Evolutionary conservation across 1,139 yeast genomes (phyloP), one percentile per base, ranked within the genome.

Genomic region (Kurtzmaniella quercitrusa): DNA sequence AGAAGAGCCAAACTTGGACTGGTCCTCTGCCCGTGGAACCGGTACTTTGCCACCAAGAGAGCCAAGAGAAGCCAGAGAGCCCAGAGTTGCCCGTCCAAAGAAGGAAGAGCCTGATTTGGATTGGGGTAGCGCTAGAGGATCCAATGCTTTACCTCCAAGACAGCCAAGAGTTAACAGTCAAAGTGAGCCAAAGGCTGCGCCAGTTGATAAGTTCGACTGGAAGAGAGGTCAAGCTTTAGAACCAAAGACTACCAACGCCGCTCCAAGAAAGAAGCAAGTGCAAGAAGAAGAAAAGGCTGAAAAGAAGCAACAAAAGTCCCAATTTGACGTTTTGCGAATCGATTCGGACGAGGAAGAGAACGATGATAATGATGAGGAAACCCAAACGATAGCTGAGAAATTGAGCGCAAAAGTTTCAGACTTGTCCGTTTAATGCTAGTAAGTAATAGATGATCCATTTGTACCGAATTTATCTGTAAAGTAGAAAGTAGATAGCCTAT

Each of bases 251-350:
- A 45, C 52, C 39, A 16, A 11, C 15, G 18, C 16, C 34, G 7
- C 34, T n/a, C 5, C 33, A 16, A 30, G 34, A 30, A 38, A 49
- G 45, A 47, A 44, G 38, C 48, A 53, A 40, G 55, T 51, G 42
- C 47, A 56, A 48, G 42, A 48, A 28, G 59, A 58, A 23, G 63
- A 57, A 33, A 55, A 58, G 48, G 60, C 55, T 50, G 66, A 64
- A 41, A 72, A 67, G 39, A 68, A 65, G 48, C 74, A 76, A 41
- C 76, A 76, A 57, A 76, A 78, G 60, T 80, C 88, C 15, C 64
- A 76, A 21, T 88, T 74, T 59, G 78, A 82, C 48, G 88, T 87
- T 34, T 74, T 88, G 61, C 73, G 79, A 42, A 68, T 72, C 45
- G 91, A 84, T 41, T 68, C 59, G 35, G 73, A 63, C 12, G 88